Evolutionary conservation across 495 filamentous ascomycete species (phyloP).

Genomic region (Penicillium manginii): DNA sequence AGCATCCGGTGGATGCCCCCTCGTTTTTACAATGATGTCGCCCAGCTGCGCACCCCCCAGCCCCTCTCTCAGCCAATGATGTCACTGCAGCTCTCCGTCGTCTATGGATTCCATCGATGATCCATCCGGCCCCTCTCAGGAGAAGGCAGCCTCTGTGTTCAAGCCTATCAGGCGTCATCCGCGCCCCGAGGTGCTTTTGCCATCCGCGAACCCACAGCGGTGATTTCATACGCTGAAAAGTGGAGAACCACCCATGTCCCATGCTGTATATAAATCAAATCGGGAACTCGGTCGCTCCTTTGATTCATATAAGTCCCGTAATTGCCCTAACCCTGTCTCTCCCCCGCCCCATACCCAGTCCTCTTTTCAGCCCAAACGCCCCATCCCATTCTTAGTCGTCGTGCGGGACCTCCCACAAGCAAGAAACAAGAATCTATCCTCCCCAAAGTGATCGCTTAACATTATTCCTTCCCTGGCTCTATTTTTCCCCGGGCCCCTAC

Average conservation of each 20-base stretch:
- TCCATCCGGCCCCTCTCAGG: conserved; percentile 5
- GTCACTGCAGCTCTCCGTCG: conserved; percentile 23
- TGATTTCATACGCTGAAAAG: conserved; percentile 23
- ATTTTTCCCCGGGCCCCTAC: not conserved
- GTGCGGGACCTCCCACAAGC: conserved; percentile 5
- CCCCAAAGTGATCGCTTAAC: not conserved
- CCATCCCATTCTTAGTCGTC: conserved; percentile 1
- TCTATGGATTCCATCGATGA: conserved; percentile 10
- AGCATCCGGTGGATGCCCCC: conserved; percentile 10
- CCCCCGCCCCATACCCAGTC: conserved; percentile 17
- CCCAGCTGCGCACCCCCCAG: conserved; percentile 3
- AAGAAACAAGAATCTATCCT: not conserved
- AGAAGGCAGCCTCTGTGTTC: conserved; percentile 8
- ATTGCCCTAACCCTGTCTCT: conserved; percentile 22
- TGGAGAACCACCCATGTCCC: conserved; percentile 5
- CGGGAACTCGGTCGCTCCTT: not conserved
- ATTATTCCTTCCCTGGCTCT: conserved; percentile 15
- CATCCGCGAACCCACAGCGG: conserved; percentile 13
- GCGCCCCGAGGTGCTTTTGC: conserved; percentile 14
- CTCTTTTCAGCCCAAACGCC: conserved; percentile 4
- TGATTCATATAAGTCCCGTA: not conserved
- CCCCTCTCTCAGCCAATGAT: conserved; percentile 32
- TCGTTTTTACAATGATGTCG: conserved; percentile 30
- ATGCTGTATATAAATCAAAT: conserved; percentile 21
- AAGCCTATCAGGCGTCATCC: conserved; percentile 21